Evolutionary conservation across 495 filamentous ascomycete genomes (phyloP), one percentile per base, ranked within the genome.

Genomic region (Hamigera avellanea): DNA sequence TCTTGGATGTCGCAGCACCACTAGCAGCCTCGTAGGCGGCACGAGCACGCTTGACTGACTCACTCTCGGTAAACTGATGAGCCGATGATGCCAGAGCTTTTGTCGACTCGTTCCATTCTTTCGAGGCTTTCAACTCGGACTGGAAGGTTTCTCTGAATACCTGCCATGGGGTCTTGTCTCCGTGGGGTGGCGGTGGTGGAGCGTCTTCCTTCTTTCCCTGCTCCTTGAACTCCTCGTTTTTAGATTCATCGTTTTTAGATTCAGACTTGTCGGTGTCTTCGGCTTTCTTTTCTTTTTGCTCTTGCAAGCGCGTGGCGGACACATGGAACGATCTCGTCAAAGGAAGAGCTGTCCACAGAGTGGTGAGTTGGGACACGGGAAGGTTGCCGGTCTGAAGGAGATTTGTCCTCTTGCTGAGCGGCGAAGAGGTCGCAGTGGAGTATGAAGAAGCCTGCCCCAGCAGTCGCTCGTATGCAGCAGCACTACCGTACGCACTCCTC

Each of bases 101-200:
- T 13, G 88, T 98, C 29, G 85, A 93, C 48, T 98, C 91, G 49
- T 96, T 91, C 91, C 93, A 98, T 59, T 98, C 91, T 55, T 96
- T 93, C 13, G 91, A 96, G 18, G 87, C 83, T 53, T 95, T 88
- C 61, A 98, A 91, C 54, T 96, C 91, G 34, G 70, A 67, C 50
- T 84, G 76, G 56, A 98, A 75, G 36, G 91, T 98, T 48, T 98
- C 91, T 41, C 85, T 83, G 68, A 98, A 98, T 26, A 98, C 91
- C 59, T 95, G 86, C 84, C 91, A 95, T 21, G 91, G 91, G 6
- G 89, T 83, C 65, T 98, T 98, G 61, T 93, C 86, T 41, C 91
- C 93, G 49, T 98, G 93, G 6, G 91, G 91, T 14, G 91, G 89
- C 6, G 89, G 93, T 14, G 83, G 81, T 6, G 91, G 82, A 38